Evolutionary conservation across 768 basidiomycete species (phyloP), one percentile per base, ranked within the genome.

Genomic region (Tulasnella sp.): DNA sequence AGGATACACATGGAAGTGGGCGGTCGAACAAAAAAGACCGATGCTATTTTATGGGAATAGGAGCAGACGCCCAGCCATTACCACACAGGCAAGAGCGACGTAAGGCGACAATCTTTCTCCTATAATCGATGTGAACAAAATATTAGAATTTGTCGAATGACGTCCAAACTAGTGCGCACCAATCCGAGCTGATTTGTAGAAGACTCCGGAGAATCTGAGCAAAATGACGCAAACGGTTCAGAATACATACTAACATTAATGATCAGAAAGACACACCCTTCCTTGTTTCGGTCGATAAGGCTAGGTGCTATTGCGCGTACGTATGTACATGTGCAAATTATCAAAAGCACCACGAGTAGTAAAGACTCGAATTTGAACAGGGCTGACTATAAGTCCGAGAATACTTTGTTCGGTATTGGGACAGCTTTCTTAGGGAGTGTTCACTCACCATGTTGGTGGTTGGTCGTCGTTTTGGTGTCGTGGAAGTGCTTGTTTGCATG

Each of bases 331-430:
- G 95, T 98, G 70, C 95, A 99, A 54, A 96, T 90, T 64, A 86
- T 72, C 43, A 99, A 74, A 7, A 98, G 76, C 57, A 96, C 81
- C 64, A 93, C 90, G 61, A 93, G 79, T 16, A 99, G 75, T 16
- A 99, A 75, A 0, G 92, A 90, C 66, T 93, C 83, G 63, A 99
- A 99, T 69, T 96, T 93, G 79, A 98, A 96, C 20, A 99, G 75
- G 2, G 95, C 95, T 25, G 93, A 92, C 82, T 84, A 15, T 22
- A 24, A 31, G 5, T 8, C 24, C 5, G 32, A 45, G n/a, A 9
- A 20, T 47, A 33, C 20, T 10, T 15, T 34, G 4, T 33, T 13
- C 5, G 25, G 3, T 7, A 6, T 34, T 16, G 32, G 7, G n/a
- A 34, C n/a, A n/a, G n/a, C n/a, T n/a, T 47, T 8, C 12, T 34